Evolutionary conservation across 306 rosid species (phyloP).

Genomic region (Dryas octopetala): DNA sequence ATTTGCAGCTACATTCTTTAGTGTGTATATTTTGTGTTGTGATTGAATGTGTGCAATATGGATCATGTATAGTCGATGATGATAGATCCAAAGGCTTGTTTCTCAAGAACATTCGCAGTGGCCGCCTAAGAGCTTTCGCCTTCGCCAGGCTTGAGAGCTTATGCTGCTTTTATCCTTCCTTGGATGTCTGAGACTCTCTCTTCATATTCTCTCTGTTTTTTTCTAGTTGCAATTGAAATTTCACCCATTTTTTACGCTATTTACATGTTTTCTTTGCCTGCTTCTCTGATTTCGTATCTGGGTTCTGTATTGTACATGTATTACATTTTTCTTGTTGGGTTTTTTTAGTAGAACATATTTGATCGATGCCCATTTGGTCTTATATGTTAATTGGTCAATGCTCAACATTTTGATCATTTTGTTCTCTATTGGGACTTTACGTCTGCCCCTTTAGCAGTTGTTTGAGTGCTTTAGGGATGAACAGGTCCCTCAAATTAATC

Average conservation of each 20-base stretch:
- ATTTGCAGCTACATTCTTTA: too few relatives aligned
- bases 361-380: too few relatives aligned
- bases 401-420: background rate
- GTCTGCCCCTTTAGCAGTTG: constrained; percentile 18
- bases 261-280: background rate
- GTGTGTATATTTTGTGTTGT: background rate
- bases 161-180: too few relatives aligned
- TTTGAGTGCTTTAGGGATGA: constrained; percentile 23
- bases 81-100: too few relatives aligned
- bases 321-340: background rate
- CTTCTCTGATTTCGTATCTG: background rate
- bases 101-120: too few relatives aligned
- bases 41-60: background rate
- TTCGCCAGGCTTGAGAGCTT: too few relatives aligned
- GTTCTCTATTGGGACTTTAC: background rate
- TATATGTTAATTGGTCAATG: background rate
- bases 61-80: background rate
- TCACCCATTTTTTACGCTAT: too few relatives aligned
- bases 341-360: too few relatives aligned
- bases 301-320: background rate
- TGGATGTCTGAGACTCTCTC: too few relatives aligned
- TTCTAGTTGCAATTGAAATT: too few relatives aligned
- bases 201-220: too few relatives aligned
- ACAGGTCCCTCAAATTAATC: constrained; percentile 21
- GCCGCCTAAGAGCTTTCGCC: too few relatives aligned